phyloP scores from a whole-genome alignment of 225 moss, liverwort and hornwort species.

The Anthoceros angustus region DNA sequence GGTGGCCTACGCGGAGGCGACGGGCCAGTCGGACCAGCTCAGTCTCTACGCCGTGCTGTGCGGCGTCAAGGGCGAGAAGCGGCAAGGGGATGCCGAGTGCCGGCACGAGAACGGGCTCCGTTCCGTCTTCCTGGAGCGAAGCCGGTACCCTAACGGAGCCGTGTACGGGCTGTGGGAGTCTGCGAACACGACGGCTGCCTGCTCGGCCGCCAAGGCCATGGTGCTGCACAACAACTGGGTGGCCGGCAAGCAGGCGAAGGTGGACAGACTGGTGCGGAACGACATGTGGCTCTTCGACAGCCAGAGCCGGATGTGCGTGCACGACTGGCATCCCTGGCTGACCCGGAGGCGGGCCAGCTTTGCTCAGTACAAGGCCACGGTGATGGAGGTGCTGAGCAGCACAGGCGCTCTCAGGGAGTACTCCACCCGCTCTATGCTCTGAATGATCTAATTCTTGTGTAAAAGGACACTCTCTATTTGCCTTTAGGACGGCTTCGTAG shows the following conservation, averaged over 20 bases:
- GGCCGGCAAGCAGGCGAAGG: constrained; percentile 15
- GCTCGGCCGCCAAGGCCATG: constrained; percentile 14
- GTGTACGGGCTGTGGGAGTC: constrained; percentile 29
- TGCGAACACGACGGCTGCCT: constrained; percentile 19
- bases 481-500: no score
- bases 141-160: constrained; percentile 25
- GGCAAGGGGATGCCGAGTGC: constrained; percentile 21
- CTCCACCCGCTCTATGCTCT: background rate
- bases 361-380: background rate
- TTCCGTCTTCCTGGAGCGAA: constrained; percentile 25
- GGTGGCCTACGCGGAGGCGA: constrained; percentile 6
- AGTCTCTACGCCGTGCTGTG: constrained; percentile 24
- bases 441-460: no score
- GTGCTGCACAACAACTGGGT: constrained; percentile 45
- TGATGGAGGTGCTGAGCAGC: background rate
- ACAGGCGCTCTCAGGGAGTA: background rate
- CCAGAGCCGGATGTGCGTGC: constrained; percentile 25
- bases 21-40: constrained; percentile 13
- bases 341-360: background rate
- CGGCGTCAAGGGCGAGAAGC: constrained; percentile 13
- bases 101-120: constrained; percentile 21
- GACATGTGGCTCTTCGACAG: constrained; percentile 34
- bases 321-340: constrained; percentile 25
- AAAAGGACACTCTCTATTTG: no score
- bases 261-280: constrained; percentile 27